A percentile compares a stretch with the other conserved stretches of the same genome.
Evolutionary conservation across 1,284 basidiomycete species (phyloP).

Genomic region (Porogramme epimiltina): DNA sequence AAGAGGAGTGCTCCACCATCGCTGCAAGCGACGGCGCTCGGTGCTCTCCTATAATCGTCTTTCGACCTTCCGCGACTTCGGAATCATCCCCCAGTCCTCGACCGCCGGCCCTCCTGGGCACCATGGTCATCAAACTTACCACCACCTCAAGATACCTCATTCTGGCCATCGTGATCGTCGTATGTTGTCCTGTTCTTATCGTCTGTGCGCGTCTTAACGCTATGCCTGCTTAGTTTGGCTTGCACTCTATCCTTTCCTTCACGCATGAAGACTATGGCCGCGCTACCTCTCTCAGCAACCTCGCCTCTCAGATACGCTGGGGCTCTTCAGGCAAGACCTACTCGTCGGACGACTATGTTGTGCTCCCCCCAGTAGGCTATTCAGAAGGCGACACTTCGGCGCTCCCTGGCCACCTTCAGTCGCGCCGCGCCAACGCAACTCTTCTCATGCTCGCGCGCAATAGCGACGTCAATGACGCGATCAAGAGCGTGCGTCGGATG

Average conservation of each 20-base stretch:
- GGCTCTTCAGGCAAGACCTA: neutral
- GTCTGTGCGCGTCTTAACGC: neutral
- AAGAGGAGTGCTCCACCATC: neutral
- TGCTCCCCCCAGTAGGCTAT: neutral
- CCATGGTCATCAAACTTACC: conserved; percentile 24
- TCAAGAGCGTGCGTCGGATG: conserved; percentile 56
- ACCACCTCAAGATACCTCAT: conserved; percentile 30
- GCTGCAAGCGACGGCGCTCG: neutral
- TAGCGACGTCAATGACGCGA: conserved; percentile 59
- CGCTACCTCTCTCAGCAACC: conserved; percentile 34
- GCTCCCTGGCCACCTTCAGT: conserved; percentile 2
- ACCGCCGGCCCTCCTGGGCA: neutral
- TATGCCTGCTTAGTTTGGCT: conserved; percentile 27
- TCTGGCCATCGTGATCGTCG: conserved; percentile 29
- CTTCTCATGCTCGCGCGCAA: conserved; percentile 64
- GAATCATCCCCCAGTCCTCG: neutral
- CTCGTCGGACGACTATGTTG: neutral
- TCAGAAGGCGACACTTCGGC: neutral
- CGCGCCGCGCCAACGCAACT: conserved; percentile 34
- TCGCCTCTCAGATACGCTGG: conserved; percentile 26
- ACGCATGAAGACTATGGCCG: conserved; percentile 39
- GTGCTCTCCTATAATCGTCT: neutral
- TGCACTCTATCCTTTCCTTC: conserved; percentile 39
- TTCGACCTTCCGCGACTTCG: neutral
- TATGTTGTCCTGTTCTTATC: conserved; percentile 12